A percentile compares a stretch with the other conserved stretches of the same genome.
phyloP scores from a whole-genome alignment of 2,329 filamentous ascomycete species.

The Alternaria angustiovoidea region DNA sequence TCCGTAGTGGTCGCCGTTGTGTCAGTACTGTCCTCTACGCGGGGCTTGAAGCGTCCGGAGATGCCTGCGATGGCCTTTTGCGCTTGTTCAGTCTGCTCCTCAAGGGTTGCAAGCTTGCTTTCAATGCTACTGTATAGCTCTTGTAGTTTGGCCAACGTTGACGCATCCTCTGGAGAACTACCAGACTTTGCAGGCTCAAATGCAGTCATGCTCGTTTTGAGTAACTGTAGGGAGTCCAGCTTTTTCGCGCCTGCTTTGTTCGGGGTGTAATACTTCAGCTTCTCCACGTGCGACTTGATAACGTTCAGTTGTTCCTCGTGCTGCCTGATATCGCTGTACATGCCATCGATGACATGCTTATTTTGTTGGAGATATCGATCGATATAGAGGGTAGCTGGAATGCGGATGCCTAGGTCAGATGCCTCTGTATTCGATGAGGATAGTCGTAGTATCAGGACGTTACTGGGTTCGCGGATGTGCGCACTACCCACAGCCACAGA shows the following conservation, averaged over 20 bases:
- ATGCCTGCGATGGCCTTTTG: slow-evolving; percentile 54
- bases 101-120: slow-evolving; percentile 48
- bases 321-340: slow-evolving; percentile 54
- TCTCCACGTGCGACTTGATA: slow-evolving; percentile 48
- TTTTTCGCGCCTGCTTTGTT: slow-evolving; percentile 36
- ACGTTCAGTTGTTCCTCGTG: slow-evolving; percentile 39
- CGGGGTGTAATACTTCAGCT: slow-evolving; percentile 45
- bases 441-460: slow-evolving; percentile 62
- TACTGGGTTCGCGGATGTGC: slow-evolving; percentile 51
- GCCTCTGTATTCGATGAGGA: slow-evolving; percentile 46
- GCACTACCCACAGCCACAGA: slow-evolving; percentile 32
- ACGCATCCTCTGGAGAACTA: slow-evolving; percentile 28
- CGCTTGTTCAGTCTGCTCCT: slow-evolving; percentile 53
- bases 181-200: slow-evolving; percentile 33
- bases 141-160: slow-evolving; percentile 38
- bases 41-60: slow-evolving; percentile 57
- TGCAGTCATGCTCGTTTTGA: slow-evolving; percentile 50
- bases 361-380: slow-evolving; percentile 68
- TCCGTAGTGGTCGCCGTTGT: not conserved
- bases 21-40: slow-evolving; percentile 46
- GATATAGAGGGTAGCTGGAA: slow-evolving; percentile 64
- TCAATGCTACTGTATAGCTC: slow-evolving; percentile 43
- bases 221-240: slow-evolving; percentile 49
- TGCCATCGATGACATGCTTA: slow-evolving; percentile 55
- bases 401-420: slow-evolving; percentile 55